Evolutionary conservation across 225 moss, liverwort and hornwort species (phyloP), one percentile per base, ranked within the genome.

Genomic region (Pseudisothecium myosuroides): DNA sequence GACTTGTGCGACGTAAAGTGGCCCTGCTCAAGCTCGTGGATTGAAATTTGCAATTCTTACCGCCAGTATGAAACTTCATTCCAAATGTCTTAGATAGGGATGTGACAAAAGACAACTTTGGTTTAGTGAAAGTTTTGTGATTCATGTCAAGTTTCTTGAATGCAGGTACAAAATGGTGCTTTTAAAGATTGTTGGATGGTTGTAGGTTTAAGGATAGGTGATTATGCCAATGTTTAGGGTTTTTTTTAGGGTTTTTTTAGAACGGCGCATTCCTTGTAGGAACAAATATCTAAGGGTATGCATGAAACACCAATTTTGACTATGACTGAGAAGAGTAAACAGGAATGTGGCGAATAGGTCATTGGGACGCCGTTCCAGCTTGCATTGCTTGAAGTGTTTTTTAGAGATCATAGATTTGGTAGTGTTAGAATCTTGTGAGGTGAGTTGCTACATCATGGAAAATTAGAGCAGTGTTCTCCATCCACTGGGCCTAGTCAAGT

Each of bases 141-240:
- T 81, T 68, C 31, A 50, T 82, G 69, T 76, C 52, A 63, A 82
- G 32, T 50, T 90, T 60, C 28, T 15, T 83, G 75, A 66, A 87
- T 92, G 93, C 91, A 95, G 94, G 95, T 96, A 49, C 76, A 71
- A n/a, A 90, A 76, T 76, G 97, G 97, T 49, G 95, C 94, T 56
- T 97, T 91, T 87, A 95, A 94, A 87, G 93, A 94, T 89, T 97
- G 97, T 81, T 97, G 97, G 97, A 96, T 97, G 97, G 92, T 96
- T 84, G 97, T 97, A 73, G 97, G 97, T 80, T 84, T 95, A 55
- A 94, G 97, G 74, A 90, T 95, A 63, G 97, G 97, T 83, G 97
- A 97, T 88, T 97, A 96, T 90, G 97, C 95, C 62, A 97, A 96
- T 67, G 96, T 97, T 49, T 97, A 91, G 83, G 18, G 24, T 13